These are phyloP conservation scores for Coleophoma eucalyptorum DNA, from an alignment of 2,329 filamentous ascomycete species.

Conservation along the genomic window DNA sequence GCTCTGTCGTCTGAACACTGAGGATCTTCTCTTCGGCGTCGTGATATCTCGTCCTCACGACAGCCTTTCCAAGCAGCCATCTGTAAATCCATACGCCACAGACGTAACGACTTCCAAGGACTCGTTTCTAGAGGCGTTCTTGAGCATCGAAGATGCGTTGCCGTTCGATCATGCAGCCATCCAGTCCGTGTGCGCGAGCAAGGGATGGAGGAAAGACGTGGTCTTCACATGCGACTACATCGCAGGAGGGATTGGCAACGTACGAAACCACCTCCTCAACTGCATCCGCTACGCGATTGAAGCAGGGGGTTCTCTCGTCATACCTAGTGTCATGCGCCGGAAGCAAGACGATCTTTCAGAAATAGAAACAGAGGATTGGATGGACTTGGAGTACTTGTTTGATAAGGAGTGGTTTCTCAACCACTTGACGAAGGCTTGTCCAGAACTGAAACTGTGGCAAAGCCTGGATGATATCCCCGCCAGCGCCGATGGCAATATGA, in stretches of 20 bases:
- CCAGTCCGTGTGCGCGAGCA: background rate
- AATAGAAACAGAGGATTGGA: background rate
- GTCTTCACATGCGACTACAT: slow-evolving; percentile 1
- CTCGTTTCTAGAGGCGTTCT: background rate
- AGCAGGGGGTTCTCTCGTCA: slow-evolving; percentile 34
- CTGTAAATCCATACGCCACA: background rate
- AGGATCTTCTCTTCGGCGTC: background rate
- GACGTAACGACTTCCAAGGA: background rate
- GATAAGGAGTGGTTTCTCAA: background rate
- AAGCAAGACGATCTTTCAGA: background rate
- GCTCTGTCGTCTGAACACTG: background rate
- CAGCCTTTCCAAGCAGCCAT: background rate
- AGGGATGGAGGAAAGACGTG: background rate
- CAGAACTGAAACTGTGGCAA: background rate
- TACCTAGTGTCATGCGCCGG: background rate
- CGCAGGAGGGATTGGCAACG: slow-evolving; percentile 33
- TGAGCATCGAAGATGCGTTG: background rate
- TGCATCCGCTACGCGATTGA: slow-evolving; percentile 41
- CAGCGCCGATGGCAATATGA: background rate
- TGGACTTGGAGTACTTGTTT: background rate
- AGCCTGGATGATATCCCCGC: background rate
- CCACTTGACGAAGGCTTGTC: background rate
- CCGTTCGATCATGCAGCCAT: background rate
- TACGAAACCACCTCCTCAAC: slow-evolving; percentile 37
- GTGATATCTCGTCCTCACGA: background rate